Evolutionary conservation across 1,284 basidiomycete species (phyloP).

Genomic region (Marasmius oreades): DNA sequence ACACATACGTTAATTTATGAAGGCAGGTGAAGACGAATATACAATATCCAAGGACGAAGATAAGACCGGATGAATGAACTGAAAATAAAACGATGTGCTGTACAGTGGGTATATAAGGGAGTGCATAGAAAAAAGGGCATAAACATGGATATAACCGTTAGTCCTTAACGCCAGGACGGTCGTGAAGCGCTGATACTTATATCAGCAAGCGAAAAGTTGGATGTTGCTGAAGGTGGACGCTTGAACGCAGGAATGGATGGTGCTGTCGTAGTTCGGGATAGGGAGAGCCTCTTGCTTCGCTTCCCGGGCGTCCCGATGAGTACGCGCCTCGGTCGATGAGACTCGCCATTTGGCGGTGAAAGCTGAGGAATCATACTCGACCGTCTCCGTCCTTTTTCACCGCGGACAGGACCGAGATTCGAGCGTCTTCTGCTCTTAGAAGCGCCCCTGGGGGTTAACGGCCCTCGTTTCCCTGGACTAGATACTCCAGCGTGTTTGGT

Average conservation of each 20-base stretch:
- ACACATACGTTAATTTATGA: background rate
- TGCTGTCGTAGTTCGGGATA: constrained; percentile 29
- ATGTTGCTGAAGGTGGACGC: constrained; percentile 1
- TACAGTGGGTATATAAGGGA: background rate
- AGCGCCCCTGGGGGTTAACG: constrained; percentile 42
- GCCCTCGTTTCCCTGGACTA: constrained; percentile 47
- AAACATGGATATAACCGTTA: background rate
- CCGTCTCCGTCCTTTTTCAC: constrained; percentile 65
- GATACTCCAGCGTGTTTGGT: constrained; percentile 15
- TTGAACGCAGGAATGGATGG: background rate
- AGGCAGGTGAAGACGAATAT: background rate
- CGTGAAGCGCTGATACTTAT: background rate
- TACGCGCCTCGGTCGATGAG: constrained; percentile 34
- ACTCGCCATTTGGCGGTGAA: constrained; percentile 37
- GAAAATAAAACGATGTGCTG: background rate
- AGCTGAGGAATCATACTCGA: constrained; percentile 76
- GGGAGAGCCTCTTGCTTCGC: constrained; percentile 57
- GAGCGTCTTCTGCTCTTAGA: constrained; percentile 59
- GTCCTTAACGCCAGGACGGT: constrained; percentile 1
- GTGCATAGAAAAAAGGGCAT: background rate
- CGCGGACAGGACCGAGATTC: constrained; percentile 66
- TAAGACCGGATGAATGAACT: background rate
- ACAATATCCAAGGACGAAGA: background rate
- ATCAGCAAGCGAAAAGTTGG: background rate
- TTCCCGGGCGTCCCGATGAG: constrained; percentile 57